These are phyloP conservation scores for Glycine soja DNA, from an alignment of 306 rosid genomes.

Conservation along the genomic window DNA sequence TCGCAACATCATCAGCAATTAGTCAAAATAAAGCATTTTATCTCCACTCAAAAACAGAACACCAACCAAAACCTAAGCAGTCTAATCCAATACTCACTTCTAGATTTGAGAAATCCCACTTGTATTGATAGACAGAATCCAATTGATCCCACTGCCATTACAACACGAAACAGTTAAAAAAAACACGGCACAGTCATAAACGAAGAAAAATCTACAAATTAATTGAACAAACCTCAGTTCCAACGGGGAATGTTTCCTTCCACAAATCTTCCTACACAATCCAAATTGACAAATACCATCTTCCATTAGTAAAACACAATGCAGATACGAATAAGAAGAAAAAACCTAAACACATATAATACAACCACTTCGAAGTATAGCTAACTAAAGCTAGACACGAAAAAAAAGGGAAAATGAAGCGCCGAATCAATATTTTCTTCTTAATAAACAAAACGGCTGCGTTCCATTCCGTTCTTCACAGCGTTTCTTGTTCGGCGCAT, in stretches of 20 bases:
- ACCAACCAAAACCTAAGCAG: not conserved
- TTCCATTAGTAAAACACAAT: slow-evolving; percentile 19
- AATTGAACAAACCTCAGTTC: slow-evolving; percentile 59
- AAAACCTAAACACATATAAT: not conserved
- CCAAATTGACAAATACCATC: slow-evolving; percentile 23
- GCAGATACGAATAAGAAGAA: not conserved
- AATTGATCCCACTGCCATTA: slow-evolving; percentile 62
- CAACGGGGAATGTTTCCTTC: slow-evolving; percentile 60
- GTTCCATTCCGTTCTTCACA: not conserved
- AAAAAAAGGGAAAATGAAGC: slow-evolving; percentile 6
- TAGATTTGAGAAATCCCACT: slow-evolving; percentile 66
- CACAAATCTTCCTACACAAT: slow-evolving; percentile 62
- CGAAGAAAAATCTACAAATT: not conserved
- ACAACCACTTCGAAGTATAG: slow-evolving; percentile 28
- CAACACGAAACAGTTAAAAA: not conserved
- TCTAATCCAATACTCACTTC: slow-evolving; percentile 53
- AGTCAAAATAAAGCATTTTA: not conserved
- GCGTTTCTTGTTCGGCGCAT: not conserved
- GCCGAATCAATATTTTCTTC: not conserved
- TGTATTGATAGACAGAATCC: slow-evolving; percentile 59
- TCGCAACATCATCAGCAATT: slow-evolving; percentile 8
- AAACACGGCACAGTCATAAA: not conserved
- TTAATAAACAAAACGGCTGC: not conserved
- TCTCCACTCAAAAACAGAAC: not conserved
- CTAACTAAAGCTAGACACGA: not conserved